Conservation (phyloP, 164 flowering plant genomes). For the Sedum album region DNA sequence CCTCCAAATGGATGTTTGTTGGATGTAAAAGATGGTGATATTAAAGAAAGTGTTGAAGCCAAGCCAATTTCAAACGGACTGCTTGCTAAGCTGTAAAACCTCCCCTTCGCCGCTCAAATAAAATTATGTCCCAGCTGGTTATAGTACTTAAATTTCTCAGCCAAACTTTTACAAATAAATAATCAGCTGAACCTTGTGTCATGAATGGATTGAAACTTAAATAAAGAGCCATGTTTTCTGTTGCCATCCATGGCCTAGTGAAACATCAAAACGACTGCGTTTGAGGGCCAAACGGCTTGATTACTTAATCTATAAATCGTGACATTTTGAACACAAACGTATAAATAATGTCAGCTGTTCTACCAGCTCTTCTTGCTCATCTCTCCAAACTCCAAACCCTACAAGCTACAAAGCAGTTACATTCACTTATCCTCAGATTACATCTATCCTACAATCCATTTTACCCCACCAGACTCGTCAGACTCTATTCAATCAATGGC, state of each 20-base stretch:
- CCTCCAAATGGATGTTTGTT: slow-evolving; percentile 8
- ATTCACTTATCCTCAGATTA: slow-evolving; percentile 38
- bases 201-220: no score
- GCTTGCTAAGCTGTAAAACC: slow-evolving; percentile 9
- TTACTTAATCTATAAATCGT: no score
- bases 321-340: background rate
- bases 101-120: background rate
- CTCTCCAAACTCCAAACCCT: slow-evolving; percentile 43
- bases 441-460: slow-evolving; percentile 50
- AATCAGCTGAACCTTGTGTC: no score
- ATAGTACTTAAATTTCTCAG: no score
- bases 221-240: no score
- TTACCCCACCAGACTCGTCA: no score
- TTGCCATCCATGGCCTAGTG: no score
- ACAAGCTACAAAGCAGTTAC: slow-evolving; percentile 44
- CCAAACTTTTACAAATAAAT: no score
- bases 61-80: slow-evolving; percentile 6
- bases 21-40: slow-evolving; percentile 10
- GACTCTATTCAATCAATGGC: slow-evolving; percentile 45
- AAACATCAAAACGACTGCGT: no score
- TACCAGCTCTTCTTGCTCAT: slow-evolving; percentile 24
- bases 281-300: no score
- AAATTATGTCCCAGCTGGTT: no score
- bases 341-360: background rate
- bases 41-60: slow-evolving; percentile 9